A percentile compares a stretch with the other conserved stretches of the same genome.
Evolutionary conservation across 768 basidiomycete species (phyloP).

Genomic region (Agaricus bisporus): DNA sequence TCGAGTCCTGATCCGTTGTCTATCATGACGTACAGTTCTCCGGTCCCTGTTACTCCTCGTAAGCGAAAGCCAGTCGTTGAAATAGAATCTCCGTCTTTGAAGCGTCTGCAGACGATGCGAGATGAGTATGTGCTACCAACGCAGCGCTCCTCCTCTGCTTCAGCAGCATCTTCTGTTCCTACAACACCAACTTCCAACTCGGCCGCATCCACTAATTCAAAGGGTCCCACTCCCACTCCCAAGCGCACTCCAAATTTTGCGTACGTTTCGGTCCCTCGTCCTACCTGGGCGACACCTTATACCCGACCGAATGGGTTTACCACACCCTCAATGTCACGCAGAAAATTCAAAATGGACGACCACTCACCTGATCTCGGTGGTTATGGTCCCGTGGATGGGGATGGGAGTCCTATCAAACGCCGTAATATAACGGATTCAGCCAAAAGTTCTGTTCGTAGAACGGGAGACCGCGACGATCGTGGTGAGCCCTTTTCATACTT

Average conservation of each 20-base stretch:
- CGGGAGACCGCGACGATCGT: conserved; percentile 74
- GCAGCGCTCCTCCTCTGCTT: conserved; percentile 13
- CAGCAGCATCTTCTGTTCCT: conserved; percentile 17
- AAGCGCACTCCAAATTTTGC: conserved; percentile 33
- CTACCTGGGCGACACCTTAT: conserved; percentile 40
- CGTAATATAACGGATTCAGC: conserved; percentile 24
- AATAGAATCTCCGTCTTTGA: conserved; percentile 55
- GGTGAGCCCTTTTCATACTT: conserved; percentile 31
- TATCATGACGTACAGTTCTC: conserved; percentile 24
- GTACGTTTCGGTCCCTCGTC: conserved; percentile 41
- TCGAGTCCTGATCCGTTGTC: conserved; percentile 57
- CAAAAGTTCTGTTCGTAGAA: conserved; percentile 50
- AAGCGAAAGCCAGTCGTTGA: conserved; percentile 65
- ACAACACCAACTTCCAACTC: conserved; percentile 25
- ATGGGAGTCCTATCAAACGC: conserved; percentile 25
- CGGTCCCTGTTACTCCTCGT: conserved; percentile 44
- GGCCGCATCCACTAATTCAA: conserved; percentile 15
- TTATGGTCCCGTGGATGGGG: conserved; percentile 46
- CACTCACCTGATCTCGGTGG: conserved; percentile 46
- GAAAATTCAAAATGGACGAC: conserved; percentile 27
- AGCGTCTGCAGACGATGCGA: conserved; percentile 39
- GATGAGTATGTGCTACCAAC: conserved; percentile 10
- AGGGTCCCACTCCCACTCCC: conserved; percentile 22
- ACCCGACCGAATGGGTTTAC: conserved; percentile 21
- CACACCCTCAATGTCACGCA: conserved; percentile 13